Evolutionary conservation across 352 stramenopile genomes (phyloP), one percentile per base, ranked within the genome.

Genomic region (Phytophthora pisi): DNA sequence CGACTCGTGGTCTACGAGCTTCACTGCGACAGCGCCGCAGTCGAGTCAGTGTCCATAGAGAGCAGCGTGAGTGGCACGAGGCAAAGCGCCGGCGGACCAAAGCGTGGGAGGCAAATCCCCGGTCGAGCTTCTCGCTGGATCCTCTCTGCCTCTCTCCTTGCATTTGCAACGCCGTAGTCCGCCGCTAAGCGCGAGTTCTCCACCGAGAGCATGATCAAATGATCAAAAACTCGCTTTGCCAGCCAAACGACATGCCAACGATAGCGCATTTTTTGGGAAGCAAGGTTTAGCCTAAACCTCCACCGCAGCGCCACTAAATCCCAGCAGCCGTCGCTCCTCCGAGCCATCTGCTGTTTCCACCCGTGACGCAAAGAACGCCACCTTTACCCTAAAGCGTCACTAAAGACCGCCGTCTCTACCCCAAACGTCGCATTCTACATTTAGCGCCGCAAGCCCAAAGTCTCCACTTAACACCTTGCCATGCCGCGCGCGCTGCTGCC

Each of bases 401-500:
- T 8, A 3, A 23, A 24, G 16, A 26, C 47, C 31, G 5, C 11
- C 28, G 5, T 23, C 51, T 66, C 51, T 66, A 67, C 61, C 3
- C 43, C 49, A 68, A 23, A 42, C n/a, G 24, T 45, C 40, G 40
- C 56, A 73, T 56, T 69, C 40, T 38, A 9, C 30, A 57, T 65
- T 63, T 66, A 60, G 61, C 61, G 10, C 45, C 24, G 38, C 46
- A 53, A 34, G 46, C 20, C 46, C 45, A 49, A 15, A 16, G 15
- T 40, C 34, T 42, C 36, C 5, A 16, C 36, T 34, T 13, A 28
- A 28, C 7, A 42, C 11, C 34, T 0, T 10, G 1, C 20, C 1
- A 75, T 75, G 67, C 56, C 67, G 5, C 62, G 15, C 30, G 34
- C 34, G n/a, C 16, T 57, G 46, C 46, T 69, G 26, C 64, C 68